phyloP scores from a whole-genome alignment of 495 filamentous ascomycete genomes.

The Penicillium atrosanguineum region DNA sequence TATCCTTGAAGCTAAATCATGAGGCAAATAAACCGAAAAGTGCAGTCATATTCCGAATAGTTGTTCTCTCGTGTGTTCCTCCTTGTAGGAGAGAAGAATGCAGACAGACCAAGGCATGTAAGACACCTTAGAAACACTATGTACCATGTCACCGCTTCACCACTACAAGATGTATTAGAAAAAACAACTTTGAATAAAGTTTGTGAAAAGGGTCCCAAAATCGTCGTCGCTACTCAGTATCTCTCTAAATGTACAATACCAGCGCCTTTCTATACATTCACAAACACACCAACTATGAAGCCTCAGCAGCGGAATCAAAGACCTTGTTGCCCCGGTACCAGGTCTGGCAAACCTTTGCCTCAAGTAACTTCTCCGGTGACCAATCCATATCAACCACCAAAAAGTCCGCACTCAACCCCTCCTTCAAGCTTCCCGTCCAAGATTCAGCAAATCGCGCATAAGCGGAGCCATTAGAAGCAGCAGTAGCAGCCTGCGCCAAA shows the following conservation, averaged over 20 bases:
- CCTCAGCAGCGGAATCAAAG: constrained; percentile 11
- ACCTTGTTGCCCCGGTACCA: constrained; percentile 52
- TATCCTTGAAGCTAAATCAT: no score
- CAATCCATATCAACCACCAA: constrained; percentile 58
- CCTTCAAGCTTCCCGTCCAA: constrained; percentile 49
- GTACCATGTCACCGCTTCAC: no score
- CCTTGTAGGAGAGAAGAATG: no score
- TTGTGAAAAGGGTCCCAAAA: no score
- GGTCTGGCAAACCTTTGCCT: constrained; percentile 52
- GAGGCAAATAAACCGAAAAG: no score
- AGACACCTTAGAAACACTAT: no score
- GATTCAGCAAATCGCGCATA: constrained; percentile 58
- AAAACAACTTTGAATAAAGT: no score
- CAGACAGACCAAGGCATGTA: no score
- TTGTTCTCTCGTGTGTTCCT: no score
- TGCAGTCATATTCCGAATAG: no score
- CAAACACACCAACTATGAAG: not conserved
- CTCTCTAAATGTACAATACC: not conserved
- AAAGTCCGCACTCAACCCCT: constrained; percentile 55
- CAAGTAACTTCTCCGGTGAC: constrained; percentile 48
- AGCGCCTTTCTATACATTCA: not conserved
- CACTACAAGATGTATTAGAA: no score
- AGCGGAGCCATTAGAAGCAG: constrained; percentile 54
- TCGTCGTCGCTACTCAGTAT: not conserved
- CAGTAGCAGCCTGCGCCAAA: constrained; percentile 46